These are phyloP conservation scores for Pichia sp. DNA, from an alignment of 1,139 yeast species.

Conservation along the genomic window DNA sequence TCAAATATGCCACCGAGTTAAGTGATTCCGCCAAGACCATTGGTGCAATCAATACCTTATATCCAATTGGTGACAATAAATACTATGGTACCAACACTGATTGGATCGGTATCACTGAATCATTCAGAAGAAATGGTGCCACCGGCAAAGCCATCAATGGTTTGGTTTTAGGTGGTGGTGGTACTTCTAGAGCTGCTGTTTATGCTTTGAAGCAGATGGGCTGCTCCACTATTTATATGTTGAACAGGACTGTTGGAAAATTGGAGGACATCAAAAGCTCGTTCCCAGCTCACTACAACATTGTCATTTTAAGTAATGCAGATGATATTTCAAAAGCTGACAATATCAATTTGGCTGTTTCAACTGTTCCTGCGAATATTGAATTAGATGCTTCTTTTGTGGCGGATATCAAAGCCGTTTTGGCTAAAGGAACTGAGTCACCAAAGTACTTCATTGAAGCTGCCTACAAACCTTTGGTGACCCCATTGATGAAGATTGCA, in stretches of 20 bases:
- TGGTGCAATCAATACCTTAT: constrained; percentile 91
- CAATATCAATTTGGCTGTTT: constrained; percentile 56
- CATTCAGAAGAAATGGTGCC: constrained; percentile 57
- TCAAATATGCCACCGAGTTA: constrained; percentile 53
- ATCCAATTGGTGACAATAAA: constrained; percentile 45
- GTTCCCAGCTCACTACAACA: constrained; percentile 52
- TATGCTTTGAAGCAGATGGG: constrained; percentile 80
- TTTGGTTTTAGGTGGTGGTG: constrained; percentile 92
- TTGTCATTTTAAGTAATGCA: constrained; percentile 47
- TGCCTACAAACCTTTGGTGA: constrained; percentile 81
- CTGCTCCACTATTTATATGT: constrained; percentile 63
- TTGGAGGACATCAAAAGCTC: constrained; percentile 47
- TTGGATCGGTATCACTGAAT: constrained; percentile 79
- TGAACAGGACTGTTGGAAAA: constrained; percentile 73
- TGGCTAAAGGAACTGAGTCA: constrained; percentile 35
- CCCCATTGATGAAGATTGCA: constrained; percentile 81
- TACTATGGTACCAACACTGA: constrained; percentile 89
- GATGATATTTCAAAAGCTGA: constrained; percentile 36
- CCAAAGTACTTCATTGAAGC: constrained; percentile 70
- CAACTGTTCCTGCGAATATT: constrained; percentile 85
- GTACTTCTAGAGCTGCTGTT: constrained; percentile 93
- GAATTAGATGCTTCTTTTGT: constrained; percentile 53
- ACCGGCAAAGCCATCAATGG: constrained; percentile 33
- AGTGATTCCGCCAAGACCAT: constrained; percentile 67
- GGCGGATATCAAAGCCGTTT: constrained; percentile 35